Evolutionary conservation across 768 basidiomycete genomes (phyloP).

Genomic region (Lactifluus piperatus): DNA sequence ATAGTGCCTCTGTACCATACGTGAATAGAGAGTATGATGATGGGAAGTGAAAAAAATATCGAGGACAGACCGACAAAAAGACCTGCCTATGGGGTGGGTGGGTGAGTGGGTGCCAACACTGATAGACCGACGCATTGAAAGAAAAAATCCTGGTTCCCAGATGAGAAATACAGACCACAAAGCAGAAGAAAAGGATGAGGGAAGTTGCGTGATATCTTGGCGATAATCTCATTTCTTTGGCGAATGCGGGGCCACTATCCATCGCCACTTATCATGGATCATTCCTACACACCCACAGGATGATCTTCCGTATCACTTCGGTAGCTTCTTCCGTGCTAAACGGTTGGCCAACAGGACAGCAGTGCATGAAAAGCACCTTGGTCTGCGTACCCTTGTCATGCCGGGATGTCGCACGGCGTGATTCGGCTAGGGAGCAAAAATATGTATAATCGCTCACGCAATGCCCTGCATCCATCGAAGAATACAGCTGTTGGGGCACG

Average conservation of each 20-base stretch:
- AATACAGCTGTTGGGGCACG: constrained; percentile 44
- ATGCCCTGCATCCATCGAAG: constrained; percentile 69
- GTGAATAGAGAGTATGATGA: neutral
- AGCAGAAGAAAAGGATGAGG: neutral
- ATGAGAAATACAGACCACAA: neutral
- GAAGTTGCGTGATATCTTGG: neutral
- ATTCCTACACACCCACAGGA: constrained; percentile 45
- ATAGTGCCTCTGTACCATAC: neutral
- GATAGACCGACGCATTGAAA: neutral
- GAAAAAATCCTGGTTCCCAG: constrained; percentile 5
- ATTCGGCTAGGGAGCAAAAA: constrained; percentile 65
- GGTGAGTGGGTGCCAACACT: neutral
- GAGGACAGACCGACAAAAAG: neutral
- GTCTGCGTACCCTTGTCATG: constrained; percentile 22
- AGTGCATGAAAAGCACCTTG: constrained; percentile 61
- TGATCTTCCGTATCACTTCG: constrained; percentile 50
- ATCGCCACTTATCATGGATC: constrained; percentile 15
- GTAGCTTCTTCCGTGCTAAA: constrained; percentile 58
- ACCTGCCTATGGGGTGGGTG: neutral
- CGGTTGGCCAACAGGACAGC: constrained; percentile 59
- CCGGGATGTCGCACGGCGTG: constrained; percentile 31
- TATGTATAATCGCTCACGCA: constrained; percentile 71
- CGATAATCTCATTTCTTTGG: neutral
- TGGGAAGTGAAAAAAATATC: neutral
- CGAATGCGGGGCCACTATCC: neutral